Conservation (phyloP, 2,329 filamentous ascomycete genomes). For the Diaporthe aspalathi region DNA sequence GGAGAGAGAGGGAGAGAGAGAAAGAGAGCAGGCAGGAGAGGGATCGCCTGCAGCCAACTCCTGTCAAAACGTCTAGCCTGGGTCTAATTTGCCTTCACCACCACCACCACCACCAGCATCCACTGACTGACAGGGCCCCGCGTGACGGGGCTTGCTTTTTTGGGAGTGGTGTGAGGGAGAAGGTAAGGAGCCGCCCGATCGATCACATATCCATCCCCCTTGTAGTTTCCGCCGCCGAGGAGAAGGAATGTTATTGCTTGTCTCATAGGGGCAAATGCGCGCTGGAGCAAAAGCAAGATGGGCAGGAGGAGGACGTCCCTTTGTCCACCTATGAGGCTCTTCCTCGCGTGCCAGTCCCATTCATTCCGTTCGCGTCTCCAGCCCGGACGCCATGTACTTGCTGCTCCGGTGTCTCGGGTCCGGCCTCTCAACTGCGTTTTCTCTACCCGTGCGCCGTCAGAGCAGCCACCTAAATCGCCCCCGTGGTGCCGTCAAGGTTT, state of each 20-base stretch:
- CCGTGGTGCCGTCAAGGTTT: too few relatives aligned
- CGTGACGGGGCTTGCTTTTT: conserved; percentile 28
- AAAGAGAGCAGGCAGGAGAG: too few relatives aligned
- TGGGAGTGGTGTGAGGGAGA: neutral
- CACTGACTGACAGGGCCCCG: neutral
- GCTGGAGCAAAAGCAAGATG: neutral
- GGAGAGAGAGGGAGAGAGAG: neutral
- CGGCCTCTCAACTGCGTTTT: conserved; percentile 2
- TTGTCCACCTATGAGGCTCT: conserved; percentile 21
- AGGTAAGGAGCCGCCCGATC: neutral
- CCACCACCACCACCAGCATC: neutral
- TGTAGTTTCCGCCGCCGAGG: too few relatives aligned
- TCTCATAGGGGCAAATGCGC: neutral
- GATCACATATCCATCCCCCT: neutral
- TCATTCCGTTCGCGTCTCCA: too few relatives aligned
- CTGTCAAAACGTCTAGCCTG: conserved; percentile 11
- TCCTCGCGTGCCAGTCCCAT: too few relatives aligned
- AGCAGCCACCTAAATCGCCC: neutral
- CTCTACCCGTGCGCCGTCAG: conserved; percentile 10
- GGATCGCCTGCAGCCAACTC: conserved; percentile 9
- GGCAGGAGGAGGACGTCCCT: neutral
- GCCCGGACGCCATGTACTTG: neutral
- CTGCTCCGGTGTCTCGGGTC: conserved; percentile 6
- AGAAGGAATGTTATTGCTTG: conserved; percentile 1
- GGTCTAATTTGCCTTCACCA: conserved; percentile 3